phyloP scores from a whole-genome alignment of 108 stramenopile genomes.

The Skeletonema potamos region DNA sequence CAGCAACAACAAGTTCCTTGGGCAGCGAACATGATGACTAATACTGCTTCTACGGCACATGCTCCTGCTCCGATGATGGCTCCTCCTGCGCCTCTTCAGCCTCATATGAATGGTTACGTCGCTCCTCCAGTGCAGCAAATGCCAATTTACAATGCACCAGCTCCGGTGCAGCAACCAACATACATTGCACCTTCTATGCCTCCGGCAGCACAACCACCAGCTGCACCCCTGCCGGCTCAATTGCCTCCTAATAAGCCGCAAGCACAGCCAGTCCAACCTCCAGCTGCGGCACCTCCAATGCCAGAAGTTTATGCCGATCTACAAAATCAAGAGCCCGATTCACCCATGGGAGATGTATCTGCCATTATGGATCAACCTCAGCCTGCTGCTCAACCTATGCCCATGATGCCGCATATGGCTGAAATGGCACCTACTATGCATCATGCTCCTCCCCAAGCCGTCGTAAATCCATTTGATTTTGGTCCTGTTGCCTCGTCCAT shows the following conservation, averaged over 20 bases:
- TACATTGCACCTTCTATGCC: background rate
- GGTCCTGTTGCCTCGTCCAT: slow-evolving; percentile 2
- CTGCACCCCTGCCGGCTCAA: background rate
- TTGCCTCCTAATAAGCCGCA: background rate
- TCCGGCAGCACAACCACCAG: background rate
- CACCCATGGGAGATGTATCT: slow-evolving; percentile 18
- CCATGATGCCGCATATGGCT: background rate
- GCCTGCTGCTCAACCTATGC: background rate
- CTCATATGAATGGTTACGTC: background rate
- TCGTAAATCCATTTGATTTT: slow-evolving; percentile 26
- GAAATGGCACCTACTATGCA: background rate
- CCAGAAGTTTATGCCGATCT: background rate
- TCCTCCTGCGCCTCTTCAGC: background rate
- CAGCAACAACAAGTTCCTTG: background rate
- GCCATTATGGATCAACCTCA: background rate
- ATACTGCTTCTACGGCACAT: background rate
- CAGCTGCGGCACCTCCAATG: slow-evolving; percentile 10
- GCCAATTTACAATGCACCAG: background rate
- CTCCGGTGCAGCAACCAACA: too few species aligned
- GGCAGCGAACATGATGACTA: background rate
- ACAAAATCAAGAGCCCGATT: slow-evolving; percentile 11
- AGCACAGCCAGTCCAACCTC: background rate
- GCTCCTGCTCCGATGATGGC: background rate
- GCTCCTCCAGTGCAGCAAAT: background rate
- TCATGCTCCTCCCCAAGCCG: background rate